Base-by-base conservation (phyloP, 108 stramenopile species). In the Schizochytrium sp. region DNA sequence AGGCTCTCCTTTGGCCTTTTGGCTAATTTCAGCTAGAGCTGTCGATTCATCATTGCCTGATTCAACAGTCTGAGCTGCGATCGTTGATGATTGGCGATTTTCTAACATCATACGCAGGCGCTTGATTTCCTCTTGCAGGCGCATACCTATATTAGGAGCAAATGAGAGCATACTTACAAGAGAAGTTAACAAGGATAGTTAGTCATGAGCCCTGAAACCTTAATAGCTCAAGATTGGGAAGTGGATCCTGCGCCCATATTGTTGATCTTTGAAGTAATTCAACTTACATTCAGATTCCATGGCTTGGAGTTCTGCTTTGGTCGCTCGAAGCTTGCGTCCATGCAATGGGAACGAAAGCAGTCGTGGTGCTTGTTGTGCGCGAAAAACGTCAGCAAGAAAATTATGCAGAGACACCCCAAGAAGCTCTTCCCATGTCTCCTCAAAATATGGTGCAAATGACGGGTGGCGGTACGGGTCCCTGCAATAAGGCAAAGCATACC, bases 401-500 rank as follows among this genome's bases (percentile, higher is more conserved):
- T 83, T 83, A 2, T 55, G 47, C 53, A 83, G 76, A 47, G 76
- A 83, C 8, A 55, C 10, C 50, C 28, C 47, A 0, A 83, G 53
- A 13, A 83, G 47, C 5, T 83, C 53, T 7, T 47, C 50, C 76
- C 76, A 83, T 8, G 10, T 53, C 28, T 83, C 5, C 47, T 83
- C 50, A 42, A 83, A 83, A 40, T 19, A 83, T 10, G 76, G 76
- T 13, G 50, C 76, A 42, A 83, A 83, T 17, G 10, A n/a, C 47
- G 53, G 47, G 76, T 83, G 50, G 50, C 53, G 47, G 47, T 50
- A 13, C 47, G 76, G 76, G 1, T 55, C 53, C 28, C 53, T n/a
- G 3, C 76, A 83, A 53, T 83, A 83, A n/a, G 76, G 76, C 0
- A 83, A 53, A 56, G 76, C 47, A 55, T 83, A 83, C 76, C 76